Percentiles rank a stretch among this genome's conserved stretches.
Evolutionary conservation across 1,284 basidiomycete species (phyloP).

Genomic region (Schizophyllum amplum): DNA sequence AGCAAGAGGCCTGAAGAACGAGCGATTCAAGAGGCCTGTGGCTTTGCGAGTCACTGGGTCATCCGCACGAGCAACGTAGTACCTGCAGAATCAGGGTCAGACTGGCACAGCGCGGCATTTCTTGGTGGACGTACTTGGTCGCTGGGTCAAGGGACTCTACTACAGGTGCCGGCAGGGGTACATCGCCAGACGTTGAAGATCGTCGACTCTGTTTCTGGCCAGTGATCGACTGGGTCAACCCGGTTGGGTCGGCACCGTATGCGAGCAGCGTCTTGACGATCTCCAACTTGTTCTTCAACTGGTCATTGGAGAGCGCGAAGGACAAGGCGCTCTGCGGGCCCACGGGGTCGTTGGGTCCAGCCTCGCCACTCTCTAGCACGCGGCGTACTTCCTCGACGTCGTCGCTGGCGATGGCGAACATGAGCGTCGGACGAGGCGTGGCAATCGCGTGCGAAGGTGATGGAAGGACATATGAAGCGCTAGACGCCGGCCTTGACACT

Average conservation of each 20-base stretch:
- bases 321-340: slow-evolving; percentile 71
- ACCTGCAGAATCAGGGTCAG: slow-evolving; percentile 33
- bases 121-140: slow-evolving; percentile 42
- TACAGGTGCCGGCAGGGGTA: slow-evolving; percentile 21
- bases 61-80: slow-evolving; percentile 63
- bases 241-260: slow-evolving; percentile 63
- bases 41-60: slow-evolving; percentile 52
- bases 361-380: slow-evolving; percentile 62
- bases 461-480: neutral
- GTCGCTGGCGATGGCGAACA: slow-evolving; percentile 80
- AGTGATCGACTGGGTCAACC: slow-evolving; percentile 28
- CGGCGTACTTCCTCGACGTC: slow-evolving; percentile 59
- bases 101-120: neutral
- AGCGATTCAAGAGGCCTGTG: slow-evolving; percentile 62
- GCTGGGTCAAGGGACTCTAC: slow-evolving; percentile 59
- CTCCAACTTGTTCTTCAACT: slow-evolving; percentile 56
- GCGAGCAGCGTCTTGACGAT: slow-evolving; percentile 72
- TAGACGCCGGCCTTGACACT: no score
- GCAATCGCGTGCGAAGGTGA: slow-evolving; percentile 28
- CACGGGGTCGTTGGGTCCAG: slow-evolving; percentile 60
- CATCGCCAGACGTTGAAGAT: neutral
- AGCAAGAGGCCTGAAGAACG: slow-evolving; percentile 64
- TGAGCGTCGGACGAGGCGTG: slow-evolving; percentile 57
- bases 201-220: slow-evolving; percentile 4
- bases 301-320: slow-evolving; percentile 65